Evolutionary conservation across 108 stramenopile genomes (phyloP).

Genomic region (Pseudonitzschia multistriata): DNA sequence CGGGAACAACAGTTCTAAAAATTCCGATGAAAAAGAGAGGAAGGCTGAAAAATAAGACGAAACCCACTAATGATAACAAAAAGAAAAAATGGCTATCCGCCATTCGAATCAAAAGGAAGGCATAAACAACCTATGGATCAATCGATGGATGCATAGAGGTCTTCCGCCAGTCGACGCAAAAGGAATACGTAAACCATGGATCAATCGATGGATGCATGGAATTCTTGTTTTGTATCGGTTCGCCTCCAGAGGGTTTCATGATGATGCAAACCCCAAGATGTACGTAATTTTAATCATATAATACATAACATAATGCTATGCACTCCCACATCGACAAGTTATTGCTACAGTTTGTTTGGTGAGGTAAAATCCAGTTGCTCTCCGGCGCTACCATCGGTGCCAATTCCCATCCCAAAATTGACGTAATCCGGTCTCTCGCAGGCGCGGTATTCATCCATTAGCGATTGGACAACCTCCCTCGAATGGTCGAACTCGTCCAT

Average conservation of each 20-base stretch:
- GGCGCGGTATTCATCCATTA: slow-evolving; percentile 97
- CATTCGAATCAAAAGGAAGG: not conserved
- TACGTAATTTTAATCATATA: not conserved
- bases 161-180: no score
- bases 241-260: not conserved
- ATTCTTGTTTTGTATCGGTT: not conserved
- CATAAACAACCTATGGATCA: no score
- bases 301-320: not conserved
- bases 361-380: slow-evolving; percentile 11
- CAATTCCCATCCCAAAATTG: slow-evolving; percentile 73
- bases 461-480: slow-evolving; percentile 89
- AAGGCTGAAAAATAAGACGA: not conserved
- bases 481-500: slow-evolving; percentile 95
- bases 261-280: no score
- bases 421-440: slow-evolving; percentile 97
- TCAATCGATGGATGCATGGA: not conserved
- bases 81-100: not conserved
- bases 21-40: not conserved
- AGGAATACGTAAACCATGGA: not conserved
- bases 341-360: not conserved
- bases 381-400: not conserved
- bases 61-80: no score
- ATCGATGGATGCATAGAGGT: not conserved
- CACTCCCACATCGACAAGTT: no score
- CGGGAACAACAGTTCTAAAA: not conserved